A percentile compares a stretch with the other conserved stretches of the same genome.
phyloP scores from a whole-genome alignment of 179 eudicot species.

The Silene coronaria region DNA sequence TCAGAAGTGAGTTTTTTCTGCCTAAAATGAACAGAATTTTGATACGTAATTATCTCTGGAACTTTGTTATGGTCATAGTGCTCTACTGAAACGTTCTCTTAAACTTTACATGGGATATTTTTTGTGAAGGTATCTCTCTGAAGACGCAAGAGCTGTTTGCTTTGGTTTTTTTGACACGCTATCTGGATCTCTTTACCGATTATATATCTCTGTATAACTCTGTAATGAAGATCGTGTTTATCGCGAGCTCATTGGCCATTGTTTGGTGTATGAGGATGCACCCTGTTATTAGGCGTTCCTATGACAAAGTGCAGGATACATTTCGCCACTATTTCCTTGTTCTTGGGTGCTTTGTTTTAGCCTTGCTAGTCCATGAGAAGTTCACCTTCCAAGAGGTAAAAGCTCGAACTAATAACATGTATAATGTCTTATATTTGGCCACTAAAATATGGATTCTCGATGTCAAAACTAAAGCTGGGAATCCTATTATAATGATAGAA shows the following conservation, averaged over 20 bases:
- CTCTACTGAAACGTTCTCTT: not conserved
- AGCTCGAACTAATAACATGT: not conserved
- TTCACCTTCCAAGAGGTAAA: constrained; percentile 79
- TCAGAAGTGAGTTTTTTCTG: not conserved
- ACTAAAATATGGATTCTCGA: too few species aligned
- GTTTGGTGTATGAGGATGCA: constrained; percentile 79
- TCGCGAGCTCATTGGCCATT: constrained; percentile 63
- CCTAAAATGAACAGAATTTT: constrained; percentile 1
- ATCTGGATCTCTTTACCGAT: constrained; percentile 76
- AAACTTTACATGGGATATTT: not conserved
- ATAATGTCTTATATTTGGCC: not conserved
- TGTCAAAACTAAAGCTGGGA: not conserved
- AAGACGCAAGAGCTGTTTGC: constrained; percentile 97
- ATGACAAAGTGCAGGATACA: constrained; percentile 68
- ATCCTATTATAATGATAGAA: not conserved
- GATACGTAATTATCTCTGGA: not conserved
- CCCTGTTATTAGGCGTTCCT: constrained; percentile 59
- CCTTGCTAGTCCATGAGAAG: constrained; percentile 69
- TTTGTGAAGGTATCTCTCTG: constrained; percentile 66
- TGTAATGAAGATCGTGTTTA: constrained; percentile 73
- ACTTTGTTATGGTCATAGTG: not conserved
- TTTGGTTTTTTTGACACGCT: constrained; percentile 70
- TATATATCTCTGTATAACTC: constrained; percentile 73
- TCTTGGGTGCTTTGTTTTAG: constrained; percentile 52
- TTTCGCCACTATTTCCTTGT: constrained; percentile 66